These are phyloP conservation scores for Paramecium sexaurelia DNA, from an alignment of 73 alveolate genomes.

Conservation along the genomic window DNA sequence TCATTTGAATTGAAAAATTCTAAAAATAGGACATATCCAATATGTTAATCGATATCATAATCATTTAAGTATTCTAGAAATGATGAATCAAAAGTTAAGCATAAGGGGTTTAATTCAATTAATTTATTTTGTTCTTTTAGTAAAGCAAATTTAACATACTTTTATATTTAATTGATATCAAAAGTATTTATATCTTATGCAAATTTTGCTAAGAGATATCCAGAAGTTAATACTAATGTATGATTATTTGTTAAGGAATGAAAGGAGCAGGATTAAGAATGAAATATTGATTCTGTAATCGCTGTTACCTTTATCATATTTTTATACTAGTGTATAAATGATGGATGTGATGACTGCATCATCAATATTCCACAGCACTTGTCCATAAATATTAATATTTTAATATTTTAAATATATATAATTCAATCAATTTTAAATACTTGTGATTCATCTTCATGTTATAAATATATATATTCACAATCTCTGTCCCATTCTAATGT, in stretches of 20 bases:
- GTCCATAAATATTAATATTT: not conserved
- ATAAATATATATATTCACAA: slow-evolving; percentile 47
- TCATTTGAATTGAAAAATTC: not conserved
- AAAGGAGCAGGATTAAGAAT: not conserved
- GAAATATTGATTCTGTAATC: not conserved
- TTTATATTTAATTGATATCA: not conserved
- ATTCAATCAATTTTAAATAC: slow-evolving; percentile 51
- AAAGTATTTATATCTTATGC: not conserved
- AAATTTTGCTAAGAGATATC: slow-evolving; percentile 14
- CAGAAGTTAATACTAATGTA: not conserved
- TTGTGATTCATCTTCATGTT: not conserved
- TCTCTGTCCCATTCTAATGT: slow-evolving; percentile 45
- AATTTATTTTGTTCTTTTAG: not conserved
- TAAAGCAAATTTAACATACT: not conserved
- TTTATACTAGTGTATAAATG: not conserved
- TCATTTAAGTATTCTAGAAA: not conserved
- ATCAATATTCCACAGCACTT: not conserved
- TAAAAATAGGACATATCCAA: not conserved
- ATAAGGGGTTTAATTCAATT: not conserved
- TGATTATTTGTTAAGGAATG: not conserved
- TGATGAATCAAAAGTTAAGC: not conserved
- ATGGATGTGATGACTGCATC: slow-evolving; percentile 3
- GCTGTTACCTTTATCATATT: not conserved
- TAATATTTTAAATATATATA: not conserved
- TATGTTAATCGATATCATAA: not conserved